phyloP scores from a whole-genome alignment of 2,329 filamentous ascomycete genomes.

The Allantophomopsis lycopodina region DNA sequence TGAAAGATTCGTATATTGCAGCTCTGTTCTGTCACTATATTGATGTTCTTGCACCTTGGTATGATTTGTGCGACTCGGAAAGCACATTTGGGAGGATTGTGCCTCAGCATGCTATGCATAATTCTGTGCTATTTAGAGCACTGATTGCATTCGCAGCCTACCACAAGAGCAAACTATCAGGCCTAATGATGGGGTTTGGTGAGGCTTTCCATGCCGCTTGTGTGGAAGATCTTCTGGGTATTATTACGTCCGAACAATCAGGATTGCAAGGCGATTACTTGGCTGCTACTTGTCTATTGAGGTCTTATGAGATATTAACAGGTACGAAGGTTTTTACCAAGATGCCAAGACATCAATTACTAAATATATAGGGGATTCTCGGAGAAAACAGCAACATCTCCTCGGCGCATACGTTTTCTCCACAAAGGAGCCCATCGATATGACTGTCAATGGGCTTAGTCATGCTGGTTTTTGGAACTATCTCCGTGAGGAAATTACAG shows the following conservation, averaged over 20 bases:
- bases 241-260: slow-evolving; percentile 10
- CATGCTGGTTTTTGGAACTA: slow-evolving; percentile 35
- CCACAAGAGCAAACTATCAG: slow-evolving; percentile 21
- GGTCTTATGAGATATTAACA: slow-evolving; percentile 33
- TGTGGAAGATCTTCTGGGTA: slow-evolving; percentile 22
- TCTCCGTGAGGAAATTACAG: slow-evolving; percentile 36
- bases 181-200: slow-evolving; percentile 11
- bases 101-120: slow-evolving; percentile 22
- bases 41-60: slow-evolving; percentile 26
- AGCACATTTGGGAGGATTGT: slow-evolving; percentile 22
- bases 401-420: slow-evolving; percentile 6
- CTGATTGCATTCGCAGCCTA: slow-evolving; percentile 29
- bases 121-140: slow-evolving; percentile 27
- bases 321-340: slow-evolving; percentile 12
- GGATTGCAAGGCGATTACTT: slow-evolving; percentile 21
- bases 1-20: slow-evolving; percentile 11
- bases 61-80: slow-evolving; percentile 28
- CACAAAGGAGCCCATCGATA: slow-evolving; percentile 1
- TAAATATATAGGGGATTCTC: slow-evolving; percentile 3
- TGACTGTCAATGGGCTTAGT: slow-evolving; percentile 12
- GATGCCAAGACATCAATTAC: slow-evolving; percentile 1
- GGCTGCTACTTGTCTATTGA: slow-evolving; percentile 30
- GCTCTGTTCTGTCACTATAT: slow-evolving; percentile 26
- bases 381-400: slow-evolving; percentile 5
- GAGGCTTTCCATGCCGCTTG: slow-evolving; percentile 25